Conservation (phyloP, 2,329 filamentous ascomycete genomes). For the Talaromyces sp. region DNA sequence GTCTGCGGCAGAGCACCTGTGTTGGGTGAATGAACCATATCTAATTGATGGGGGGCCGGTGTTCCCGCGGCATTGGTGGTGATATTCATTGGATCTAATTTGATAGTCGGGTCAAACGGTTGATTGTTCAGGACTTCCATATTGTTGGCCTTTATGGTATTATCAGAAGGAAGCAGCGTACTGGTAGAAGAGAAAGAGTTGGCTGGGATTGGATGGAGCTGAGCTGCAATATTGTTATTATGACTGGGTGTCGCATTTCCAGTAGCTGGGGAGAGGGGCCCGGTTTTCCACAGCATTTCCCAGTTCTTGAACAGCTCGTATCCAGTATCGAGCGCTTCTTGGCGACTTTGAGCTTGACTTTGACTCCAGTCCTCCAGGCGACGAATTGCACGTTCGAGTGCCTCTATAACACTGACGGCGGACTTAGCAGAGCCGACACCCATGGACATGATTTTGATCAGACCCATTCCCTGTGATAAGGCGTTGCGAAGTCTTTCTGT, state of each 20-base stretch:
- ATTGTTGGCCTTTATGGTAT: neutral
- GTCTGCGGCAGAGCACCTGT: slow-evolving; percentile 14
- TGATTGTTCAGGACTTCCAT: neutral
- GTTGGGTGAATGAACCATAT: slow-evolving; percentile 23
- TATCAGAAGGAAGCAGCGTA: neutral
- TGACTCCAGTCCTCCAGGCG: slow-evolving; percentile 44
- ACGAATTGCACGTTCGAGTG: slow-evolving; percentile 46
- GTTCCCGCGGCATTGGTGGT: neutral
- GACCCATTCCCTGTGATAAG: slow-evolving; percentile 46
- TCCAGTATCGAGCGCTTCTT: slow-evolving; percentile 41
- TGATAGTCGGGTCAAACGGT: neutral
- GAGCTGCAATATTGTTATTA: neutral
- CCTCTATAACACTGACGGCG: slow-evolving; percentile 51
- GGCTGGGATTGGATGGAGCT: neutral
- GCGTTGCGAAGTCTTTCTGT: slow-evolving; percentile 42
- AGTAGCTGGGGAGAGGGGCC: slow-evolving; percentile 30
- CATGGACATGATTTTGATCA: slow-evolving; percentile 52
- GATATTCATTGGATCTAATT: neutral
- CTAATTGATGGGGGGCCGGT: slow-evolving; percentile 8
- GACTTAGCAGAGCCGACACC: slow-evolving; percentile 51
- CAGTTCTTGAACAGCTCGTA: slow-evolving; percentile 51
- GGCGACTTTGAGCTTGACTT: slow-evolving; percentile 20
- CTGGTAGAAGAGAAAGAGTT: neutral
- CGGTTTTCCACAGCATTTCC: slow-evolving; percentile 48
- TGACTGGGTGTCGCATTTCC: slow-evolving; percentile 13